These are phyloP conservation scores for Blastobotrys serpentis DNA, from an alignment of 1,139 yeast genomes.

Conservation along the genomic window DNA sequence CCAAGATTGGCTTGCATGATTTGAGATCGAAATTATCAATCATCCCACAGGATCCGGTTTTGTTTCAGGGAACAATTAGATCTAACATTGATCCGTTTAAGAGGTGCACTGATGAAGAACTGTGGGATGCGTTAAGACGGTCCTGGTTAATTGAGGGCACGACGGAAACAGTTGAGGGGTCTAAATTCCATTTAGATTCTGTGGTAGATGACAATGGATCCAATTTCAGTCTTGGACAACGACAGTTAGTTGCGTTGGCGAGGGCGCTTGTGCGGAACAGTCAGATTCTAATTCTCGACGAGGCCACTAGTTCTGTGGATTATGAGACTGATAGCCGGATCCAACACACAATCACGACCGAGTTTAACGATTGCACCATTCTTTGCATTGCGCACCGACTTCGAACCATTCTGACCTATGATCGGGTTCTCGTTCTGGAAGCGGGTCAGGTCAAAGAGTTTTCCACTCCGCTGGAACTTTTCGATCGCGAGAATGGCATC, in stretches of 20 bases:
- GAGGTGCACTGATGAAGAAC: constrained; percentile 49
- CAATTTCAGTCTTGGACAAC: constrained; percentile 75
- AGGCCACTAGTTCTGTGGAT: constrained; percentile 84
- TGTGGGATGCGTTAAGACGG: constrained; percentile 61
- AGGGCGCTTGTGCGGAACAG: constrained; percentile 73
- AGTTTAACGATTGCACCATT: constrained; percentile 66
- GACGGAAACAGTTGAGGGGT: constrained; percentile 44
- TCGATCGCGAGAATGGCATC: constrained; percentile 41
- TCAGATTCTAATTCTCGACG: constrained; percentile 70
- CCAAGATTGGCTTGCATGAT: constrained; percentile 54
- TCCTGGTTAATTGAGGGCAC: constrained; percentile 57
- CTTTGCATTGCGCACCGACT: constrained; percentile 81
- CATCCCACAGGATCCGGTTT: constrained; percentile 78
- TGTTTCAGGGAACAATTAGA: constrained; percentile 65
- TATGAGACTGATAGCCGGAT: constrained; percentile 74
- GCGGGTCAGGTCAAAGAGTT: constrained; percentile 61
- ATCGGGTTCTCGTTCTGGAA: constrained; percentile 65
- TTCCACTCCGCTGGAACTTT: constrained; percentile 48
- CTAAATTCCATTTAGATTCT: constrained; percentile 68
- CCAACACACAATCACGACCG: constrained; percentile 61
- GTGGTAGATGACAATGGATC: constrained; percentile 74
- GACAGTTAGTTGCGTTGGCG: constrained; percentile 72
- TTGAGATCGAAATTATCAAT: constrained; percentile 63
- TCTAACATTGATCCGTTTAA: constrained; percentile 68
- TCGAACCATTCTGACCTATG: constrained; percentile 67